Evolutionary conservation across 495 filamentous ascomycete genomes (phyloP).

Genomic region (Neurospora cerealis): DNA sequence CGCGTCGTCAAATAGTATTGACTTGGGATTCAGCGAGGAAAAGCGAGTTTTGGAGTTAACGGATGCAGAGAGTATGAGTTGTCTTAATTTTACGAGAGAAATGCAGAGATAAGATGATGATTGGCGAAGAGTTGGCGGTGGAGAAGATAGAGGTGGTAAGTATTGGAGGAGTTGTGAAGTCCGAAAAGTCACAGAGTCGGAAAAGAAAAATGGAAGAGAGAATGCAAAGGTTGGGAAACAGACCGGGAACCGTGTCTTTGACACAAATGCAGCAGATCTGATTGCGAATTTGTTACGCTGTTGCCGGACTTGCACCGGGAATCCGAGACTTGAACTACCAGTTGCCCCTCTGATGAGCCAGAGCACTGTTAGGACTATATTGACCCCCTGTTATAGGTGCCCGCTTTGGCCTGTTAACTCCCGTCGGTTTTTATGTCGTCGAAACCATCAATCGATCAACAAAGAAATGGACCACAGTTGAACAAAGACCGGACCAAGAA

Average conservation of each 20-base stretch:
- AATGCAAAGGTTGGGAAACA: background rate
- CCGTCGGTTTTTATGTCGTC: background rate
- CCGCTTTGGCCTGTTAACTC: background rate
- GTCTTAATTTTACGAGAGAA: background rate
- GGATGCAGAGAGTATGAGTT: background rate
- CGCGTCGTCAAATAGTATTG: background rate
- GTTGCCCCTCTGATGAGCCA: background rate
- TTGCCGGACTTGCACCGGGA: background rate
- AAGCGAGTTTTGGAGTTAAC: background rate
- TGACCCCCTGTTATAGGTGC: background rate
- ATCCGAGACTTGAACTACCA: background rate
- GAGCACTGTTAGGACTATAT: background rate
- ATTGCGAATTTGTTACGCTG: background rate
- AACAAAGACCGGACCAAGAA: background rate
- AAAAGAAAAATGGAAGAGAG: background rate
- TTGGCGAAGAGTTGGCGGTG: background rate
- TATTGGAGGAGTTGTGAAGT: background rate
- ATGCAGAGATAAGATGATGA: background rate
- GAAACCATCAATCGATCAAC: background rate
- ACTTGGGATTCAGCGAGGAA: background rate
- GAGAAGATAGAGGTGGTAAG: background rate
- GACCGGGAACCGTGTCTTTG: background rate
- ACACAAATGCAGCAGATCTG: background rate
- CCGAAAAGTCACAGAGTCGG: background rate
- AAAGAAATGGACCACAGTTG: background rate